Evolutionary conservation across 2,329 filamentous ascomycete species (phyloP), one percentile per base, ranked within the genome.

Genomic region (Saccharata proteae): DNA sequence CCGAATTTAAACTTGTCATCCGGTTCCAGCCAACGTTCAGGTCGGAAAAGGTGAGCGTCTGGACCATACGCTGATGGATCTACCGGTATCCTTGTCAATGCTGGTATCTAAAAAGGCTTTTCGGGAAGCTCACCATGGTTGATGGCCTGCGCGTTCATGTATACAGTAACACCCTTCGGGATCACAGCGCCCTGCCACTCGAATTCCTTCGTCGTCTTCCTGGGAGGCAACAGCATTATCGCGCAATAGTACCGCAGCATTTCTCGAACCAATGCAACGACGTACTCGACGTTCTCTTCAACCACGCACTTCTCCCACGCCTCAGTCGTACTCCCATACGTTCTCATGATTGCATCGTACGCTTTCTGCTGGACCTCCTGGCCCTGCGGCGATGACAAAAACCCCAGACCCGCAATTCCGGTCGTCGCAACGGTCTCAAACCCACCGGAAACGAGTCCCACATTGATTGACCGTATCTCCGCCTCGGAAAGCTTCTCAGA

Each of bases 111-210:
- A n/a, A n/a, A n/a, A n/a, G n/a, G n/a, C n/a, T n/a, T n/a, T n/a
- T n/a, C n/a, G n/a, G n/a, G n/a, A 3, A 5, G 17, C 32, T 21
- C 6, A 34, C 32, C 32, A n/a, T 34, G 32, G 16, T 34, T 34
- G 16, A 34, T 30, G 26, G 32, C 32, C 22, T 34, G 32, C 12
- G 32, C 32, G 17, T 34, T 34, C 32, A 34, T 26, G 14, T 34
- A 34, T 8, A 34, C 32, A 6, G 32, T 30, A 16, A 29, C 26
- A 5, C 32, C 32, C 10, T 29, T 29, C 16, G 32, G 32, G 4
- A 34, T 29, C 13, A 14, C 15, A 9, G 24, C 27, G 6, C 32
- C 27, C 9, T 34, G 14, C 7, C 28, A 34, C 22, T 30, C 32
- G 19, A 34, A 29, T 22, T 24, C 26, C 14, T 18, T 34, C 10